phyloP scores from a whole-genome alignment of 768 basidiomycete species.

The Postia placenta region DNA sequence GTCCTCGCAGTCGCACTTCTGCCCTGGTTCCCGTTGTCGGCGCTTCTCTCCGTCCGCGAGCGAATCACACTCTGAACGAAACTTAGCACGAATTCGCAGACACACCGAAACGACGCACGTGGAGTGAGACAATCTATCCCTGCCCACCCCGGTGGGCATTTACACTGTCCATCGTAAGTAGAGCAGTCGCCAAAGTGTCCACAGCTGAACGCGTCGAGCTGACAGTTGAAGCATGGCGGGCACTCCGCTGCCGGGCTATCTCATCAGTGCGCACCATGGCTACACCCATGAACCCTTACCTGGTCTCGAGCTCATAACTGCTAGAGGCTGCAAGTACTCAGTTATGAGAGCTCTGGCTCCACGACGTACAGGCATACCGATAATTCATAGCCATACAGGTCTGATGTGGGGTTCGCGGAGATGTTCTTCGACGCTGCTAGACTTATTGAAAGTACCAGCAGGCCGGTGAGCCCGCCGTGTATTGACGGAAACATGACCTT shows the following conservation, averaged over 20 bases:
- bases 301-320: conserved; percentile 9
- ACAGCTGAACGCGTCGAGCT: conserved; percentile 86
- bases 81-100: conserved; percentile 6
- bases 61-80: conserved; percentile 78
- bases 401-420: not conserved
- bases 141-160: conserved; percentile 96
- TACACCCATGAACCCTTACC: too few relatives aligned
- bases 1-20: conserved; percentile 83
- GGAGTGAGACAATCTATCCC: conserved; percentile 93
- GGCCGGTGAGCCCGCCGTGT: not conserved
- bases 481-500: too few relatives aligned
- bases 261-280: not conserved
- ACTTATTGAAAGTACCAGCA: not conserved
- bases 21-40: conserved; percentile 67
- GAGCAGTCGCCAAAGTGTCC: conserved; percentile 92
- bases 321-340: conserved; percentile 8
- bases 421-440: not conserved
- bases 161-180: conserved; percentile 90
- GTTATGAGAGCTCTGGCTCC: too few relatives aligned
- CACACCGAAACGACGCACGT: conserved; percentile 48
- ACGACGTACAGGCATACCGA: conserved; percentile 6
- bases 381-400: conserved; percentile 3
- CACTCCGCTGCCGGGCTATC: conserved; percentile 35
- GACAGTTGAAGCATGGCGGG: conserved; percentile 94
- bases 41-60: conserved; percentile 86